Evolutionary conservation across 1,284 basidiomycete species (phyloP).

Genomic region (Kwoniella shivajii): DNA sequence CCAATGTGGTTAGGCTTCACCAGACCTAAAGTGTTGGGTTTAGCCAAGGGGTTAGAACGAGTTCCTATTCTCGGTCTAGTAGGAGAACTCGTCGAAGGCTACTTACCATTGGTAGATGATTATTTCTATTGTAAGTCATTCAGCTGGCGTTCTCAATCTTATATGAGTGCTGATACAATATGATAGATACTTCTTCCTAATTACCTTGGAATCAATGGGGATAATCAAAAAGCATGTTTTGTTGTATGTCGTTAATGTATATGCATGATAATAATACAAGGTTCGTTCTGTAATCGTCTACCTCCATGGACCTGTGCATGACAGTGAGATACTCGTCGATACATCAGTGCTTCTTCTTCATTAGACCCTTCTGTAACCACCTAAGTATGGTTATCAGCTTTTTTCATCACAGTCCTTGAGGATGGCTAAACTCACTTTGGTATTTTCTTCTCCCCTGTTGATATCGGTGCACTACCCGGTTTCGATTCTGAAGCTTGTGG

Average conservation of each 20-base stretch:
- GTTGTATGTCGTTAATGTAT: not conserved
- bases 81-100: slow-evolving; percentile 77
- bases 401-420: not conserved
- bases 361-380: slow-evolving; percentile 52
- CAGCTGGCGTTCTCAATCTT: not conserved
- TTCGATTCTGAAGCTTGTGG: not conserved
- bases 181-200: slow-evolving; percentile 31
- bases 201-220: not conserved
- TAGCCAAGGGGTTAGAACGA: slow-evolving; percentile 61
- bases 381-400: slow-evolving; percentile 13
- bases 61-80: slow-evolving; percentile 74
- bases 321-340: too few species aligned
- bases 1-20: slow-evolving; percentile 87
- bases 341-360: slow-evolving; percentile 46
- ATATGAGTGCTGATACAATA: not conserved
- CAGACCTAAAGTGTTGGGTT: slow-evolving; percentile 72
- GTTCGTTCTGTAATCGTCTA: not conserved
- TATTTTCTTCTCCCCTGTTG: slow-evolving; percentile 43
- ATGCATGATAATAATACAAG: not conserved
- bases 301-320: too few species aligned
- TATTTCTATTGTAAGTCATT: slow-evolving; percentile 85
- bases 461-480: not conserved
- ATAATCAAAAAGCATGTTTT: not conserved
- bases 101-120: slow-evolving; percentile 90
- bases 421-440: slow-evolving; percentile 35